Base-by-base conservation (phyloP, 352 stramenopile genomes). In the Globisporangium viniferum region DNA sequence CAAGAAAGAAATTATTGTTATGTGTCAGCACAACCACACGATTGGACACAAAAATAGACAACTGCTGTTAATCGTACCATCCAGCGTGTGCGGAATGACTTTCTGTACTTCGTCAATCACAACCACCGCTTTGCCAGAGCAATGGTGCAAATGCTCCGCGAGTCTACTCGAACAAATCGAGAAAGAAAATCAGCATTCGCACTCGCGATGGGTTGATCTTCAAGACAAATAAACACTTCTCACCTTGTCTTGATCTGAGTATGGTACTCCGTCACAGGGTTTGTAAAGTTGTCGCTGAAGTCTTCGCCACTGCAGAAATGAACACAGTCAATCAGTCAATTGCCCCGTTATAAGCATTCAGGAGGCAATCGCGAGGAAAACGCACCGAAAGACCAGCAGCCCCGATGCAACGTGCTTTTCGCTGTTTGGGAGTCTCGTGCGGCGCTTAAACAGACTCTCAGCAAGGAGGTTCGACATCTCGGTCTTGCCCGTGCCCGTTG, bases 21-120 rank as follows among this genome's bases (percentile, higher is more conserved):
- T 58, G 54, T 24, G 15, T 29, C n/a, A 60, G 20, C 5, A 59
- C 22, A 59, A 15, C 18, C 8, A 10, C 49, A 8, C 27, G 31
- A 44, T 36, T 41, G 22, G 3, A 29, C 31, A 51, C 22, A n/a
- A n/a, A 22, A 24, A 51, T 24, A 7, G 29, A 6, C 31, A 61
- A 35, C n/a, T 33, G 18, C 27, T 24, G 24, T 5, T 31, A 12
- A 41, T 33, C 69, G 31, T 74, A 92, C 84, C 88, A 53, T 97
- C 90, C 18, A 97, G 76, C 1, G 91, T 97, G 58, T 94, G 88
- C 15, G 90, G 90, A 59, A 97, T 88, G 54, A 95, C 88, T 69
- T 97, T 97, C 64, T 97, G 90, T 33, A 97, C 84, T 80, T 97
- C 91, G 64, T 97, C 91, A 56, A 97, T 97, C 57, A 97, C 75